phyloP scores from a whole-genome alignment of 148 eudicot species.

The Camellia sinensis region DNA sequence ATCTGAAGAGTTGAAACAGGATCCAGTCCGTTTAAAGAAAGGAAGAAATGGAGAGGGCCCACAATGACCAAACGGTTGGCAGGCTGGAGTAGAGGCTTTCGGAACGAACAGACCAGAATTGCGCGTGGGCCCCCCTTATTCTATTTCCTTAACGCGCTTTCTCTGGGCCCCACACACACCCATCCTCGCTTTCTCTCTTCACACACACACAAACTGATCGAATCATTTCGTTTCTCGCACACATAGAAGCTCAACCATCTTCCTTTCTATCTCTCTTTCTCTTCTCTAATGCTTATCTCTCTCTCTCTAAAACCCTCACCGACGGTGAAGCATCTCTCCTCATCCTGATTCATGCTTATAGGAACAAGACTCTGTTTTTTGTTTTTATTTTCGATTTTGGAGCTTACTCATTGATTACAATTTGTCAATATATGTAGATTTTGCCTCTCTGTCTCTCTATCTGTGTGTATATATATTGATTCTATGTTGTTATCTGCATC shows the following conservation, averaged over 20 bases:
- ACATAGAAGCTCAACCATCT: not conserved
- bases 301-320: not conserved
- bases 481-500: slow-evolving; percentile 1
- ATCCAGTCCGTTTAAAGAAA: too few species aligned
- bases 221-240: too few species aligned
- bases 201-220: too few species aligned
- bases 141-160: not conserved
- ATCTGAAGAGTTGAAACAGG: too few species aligned
- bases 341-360: too few species aligned
- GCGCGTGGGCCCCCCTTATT: not conserved
- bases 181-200: not conserved
- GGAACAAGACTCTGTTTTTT: not conserved
- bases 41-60: too few species aligned
- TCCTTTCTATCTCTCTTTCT: not conserved
- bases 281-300: not conserved
- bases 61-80: too few species aligned
- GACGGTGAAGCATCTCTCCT: too few species aligned
- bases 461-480: not conserved
- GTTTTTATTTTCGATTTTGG: not conserved
- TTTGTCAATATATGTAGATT: not conserved
- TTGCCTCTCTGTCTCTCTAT: not conserved
- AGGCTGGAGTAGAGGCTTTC: too few species aligned
- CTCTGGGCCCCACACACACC: not conserved
- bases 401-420: slow-evolving; percentile 13
- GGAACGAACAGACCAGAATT: not conserved